Evolutionary conservation across 1,284 basidiomycete genomes (phyloP), one percentile per base, ranked within the genome.

Genomic region (Fomes fomentarius): DNA sequence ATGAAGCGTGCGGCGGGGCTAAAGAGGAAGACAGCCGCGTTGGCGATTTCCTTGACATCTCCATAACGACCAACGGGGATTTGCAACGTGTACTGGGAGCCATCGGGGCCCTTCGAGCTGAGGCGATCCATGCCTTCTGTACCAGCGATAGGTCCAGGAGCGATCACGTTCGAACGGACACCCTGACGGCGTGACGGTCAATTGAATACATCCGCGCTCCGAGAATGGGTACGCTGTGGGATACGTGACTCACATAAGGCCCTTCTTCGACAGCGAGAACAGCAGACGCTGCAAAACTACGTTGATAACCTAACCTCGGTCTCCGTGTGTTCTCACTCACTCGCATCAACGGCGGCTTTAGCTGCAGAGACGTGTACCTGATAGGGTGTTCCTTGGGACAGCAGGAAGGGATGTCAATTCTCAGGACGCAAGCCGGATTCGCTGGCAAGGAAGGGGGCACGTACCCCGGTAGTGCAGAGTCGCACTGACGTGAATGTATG

Each of bases 321-420:
- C 9, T 8, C 37, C 26, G 30, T n/a, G 26, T 15, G 14, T 47
- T 61, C 59, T 37, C 47, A 64, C 69, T 63, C 50, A 69, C 69
- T 66, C 0, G 95, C 94, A 67, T 99, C 96, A 31, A 98, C 85
- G 9, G 85, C 96, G 0, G 96, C 96, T 74, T 98, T 98, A 19
- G 96, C 96, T 12, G 96, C 94, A 21, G 91, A 93, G 7, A 96
- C 93, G 66, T 98, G 96, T 4, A 85, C 91, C 73, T 98, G 96
- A 70, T 88, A 94, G 0, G 93, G 91, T n/a, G 89, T 87, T 11
- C 78, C 91, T 89, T 67, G 42, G n/a, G n/a, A 47, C 7, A 45
- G 43, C 22, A 30, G n/a, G 31, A 19, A 12, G 52, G 49, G 17
- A 30, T 30, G 38, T 19, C n/a, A 28, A 44, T 31, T 8, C 21